These are phyloP conservation scores for Phialocephala sp. DNA, from an alignment of 2,329 filamentous ascomycete species.

Conservation along the genomic window DNA sequence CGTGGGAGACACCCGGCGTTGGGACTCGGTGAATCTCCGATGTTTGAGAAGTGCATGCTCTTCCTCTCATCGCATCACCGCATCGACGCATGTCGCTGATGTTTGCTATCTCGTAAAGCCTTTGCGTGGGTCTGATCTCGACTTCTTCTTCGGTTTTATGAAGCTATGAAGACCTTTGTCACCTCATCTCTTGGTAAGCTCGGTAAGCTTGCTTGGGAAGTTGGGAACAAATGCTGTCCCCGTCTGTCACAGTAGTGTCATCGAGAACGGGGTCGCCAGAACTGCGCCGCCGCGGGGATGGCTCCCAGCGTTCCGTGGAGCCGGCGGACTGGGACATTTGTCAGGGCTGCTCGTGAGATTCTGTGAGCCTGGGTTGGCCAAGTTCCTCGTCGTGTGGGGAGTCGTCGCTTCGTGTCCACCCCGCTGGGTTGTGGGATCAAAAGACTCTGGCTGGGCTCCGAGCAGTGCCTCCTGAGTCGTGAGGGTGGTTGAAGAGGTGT, in stretches of 20 bases:
- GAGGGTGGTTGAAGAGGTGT: background rate
- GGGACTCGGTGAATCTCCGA: background rate
- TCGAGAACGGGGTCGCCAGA: background rate
- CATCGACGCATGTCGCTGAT: background rate
- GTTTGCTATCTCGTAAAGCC: background rate
- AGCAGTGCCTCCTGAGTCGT: background rate
- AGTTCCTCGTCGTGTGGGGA: conserved; percentile 14
- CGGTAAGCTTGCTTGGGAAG: too few species aligned
- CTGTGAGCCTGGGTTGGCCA: conserved; percentile 9
- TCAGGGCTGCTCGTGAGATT: conserved; percentile 8
- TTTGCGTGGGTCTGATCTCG: conserved; percentile 1
- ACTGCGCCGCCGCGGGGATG: conserved; percentile 20
- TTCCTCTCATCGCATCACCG: background rate
- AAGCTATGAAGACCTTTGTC: background rate
- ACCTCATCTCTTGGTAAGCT: background rate
- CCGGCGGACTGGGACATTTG: conserved; percentile 3
- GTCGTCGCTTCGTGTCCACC: conserved; percentile 20
- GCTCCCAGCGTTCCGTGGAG: conserved; percentile 14
- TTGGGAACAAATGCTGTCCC: conserved; percentile 9
- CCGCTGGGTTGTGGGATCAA: conserved; percentile 21
- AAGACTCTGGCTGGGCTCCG: background rate
- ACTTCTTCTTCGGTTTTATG: background rate
- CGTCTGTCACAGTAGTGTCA: background rate
- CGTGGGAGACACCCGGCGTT: background rate
- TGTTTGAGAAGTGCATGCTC: conserved; percentile 6